Conservation (phyloP, 257 asterid species). For the Buddleja alternifolia region DNA sequence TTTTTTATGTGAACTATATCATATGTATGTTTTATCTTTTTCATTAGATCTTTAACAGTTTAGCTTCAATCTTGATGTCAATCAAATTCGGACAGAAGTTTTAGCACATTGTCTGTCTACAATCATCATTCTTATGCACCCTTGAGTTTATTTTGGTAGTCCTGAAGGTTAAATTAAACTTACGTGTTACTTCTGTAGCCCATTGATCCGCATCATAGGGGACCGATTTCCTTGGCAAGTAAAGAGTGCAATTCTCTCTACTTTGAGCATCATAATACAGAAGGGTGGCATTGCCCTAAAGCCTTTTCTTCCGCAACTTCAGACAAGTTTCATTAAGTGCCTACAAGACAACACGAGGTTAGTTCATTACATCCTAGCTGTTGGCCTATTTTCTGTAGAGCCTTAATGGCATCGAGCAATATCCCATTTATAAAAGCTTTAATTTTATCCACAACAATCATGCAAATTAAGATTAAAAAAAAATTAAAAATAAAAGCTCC, state of each 20-base stretch:
- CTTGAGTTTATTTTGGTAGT: constrained; percentile 15
- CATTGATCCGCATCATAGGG: constrained; percentile 96
- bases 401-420: background rate
- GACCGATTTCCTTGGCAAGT: constrained; percentile 99
- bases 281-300: constrained; percentile 92
- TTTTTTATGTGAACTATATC: background rate
- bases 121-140: constrained; percentile 1
- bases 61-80: background rate
- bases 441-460: background rate
- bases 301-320: constrained; percentile 99
- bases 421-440: background rate
- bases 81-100: background rate
- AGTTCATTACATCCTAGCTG: constrained; percentile 28
- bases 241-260: constrained; percentile 93
- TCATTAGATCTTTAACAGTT: background rate
- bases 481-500: constrained; percentile 11
- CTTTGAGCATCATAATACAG: constrained; percentile 86
- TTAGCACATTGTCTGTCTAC: background rate
- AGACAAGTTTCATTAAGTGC: constrained; percentile 94
- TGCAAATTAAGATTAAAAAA: no score
- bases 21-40: no score
- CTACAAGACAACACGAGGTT: constrained; percentile 96
- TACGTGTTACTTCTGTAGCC: constrained; percentile 60
- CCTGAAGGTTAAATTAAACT: constrained; percentile 24
- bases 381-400: background rate